Base-by-base conservation (phyloP, 2,329 filamentous ascomycete species). In the Dryadomyces quercivorus region DNA sequence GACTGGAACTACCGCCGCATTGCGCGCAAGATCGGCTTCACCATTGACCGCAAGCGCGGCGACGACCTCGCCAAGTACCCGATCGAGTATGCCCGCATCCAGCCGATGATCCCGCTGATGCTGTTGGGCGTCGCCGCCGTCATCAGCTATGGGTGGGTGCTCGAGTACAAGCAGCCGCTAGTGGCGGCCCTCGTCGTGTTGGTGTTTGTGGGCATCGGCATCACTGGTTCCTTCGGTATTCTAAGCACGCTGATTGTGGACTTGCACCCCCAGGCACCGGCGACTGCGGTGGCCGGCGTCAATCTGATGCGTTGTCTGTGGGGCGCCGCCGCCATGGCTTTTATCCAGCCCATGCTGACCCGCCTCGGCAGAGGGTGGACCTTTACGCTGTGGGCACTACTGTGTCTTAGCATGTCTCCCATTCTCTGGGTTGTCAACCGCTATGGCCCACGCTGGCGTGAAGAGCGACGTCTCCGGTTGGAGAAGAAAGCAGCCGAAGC, bases 1-100 rank as follows among this genome's bases (percentile, higher is more conserved):
- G 77, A 81, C 66, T 82, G 79, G 74, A 90, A 90, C 65, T 94
- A 87, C 65, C 75, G 81, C 7, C 78, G 85, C 43, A 76, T 82
- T 49, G 85, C 86, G 1, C 73, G 71, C 50, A 74, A 75, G 36
- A 70, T 84, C 16, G 81, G 81, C 6, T 72, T 89, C 55, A 69
- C 72, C 2, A 77, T 88, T 59, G 77, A 79, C 57, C 75, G 72
- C 56, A 81, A 78, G 58, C 78, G 80, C 10, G 75, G 75, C 20
- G 72, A 75, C 57, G 72, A 80, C 59, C 66, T 79, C 49, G 63
- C 65, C 6, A 67, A 69, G 20, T 81, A 80, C 53, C 78, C 78
- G 8, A 76, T 81, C 49, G 78, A 81, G 61, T 68, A 67, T 36
- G 77, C 75, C 0, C 71, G 81, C 38, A 67, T 83, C 40, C 72